Base-by-base conservation (phyloP, 345 rosid species). In the Citrus sinensis region DNA sequence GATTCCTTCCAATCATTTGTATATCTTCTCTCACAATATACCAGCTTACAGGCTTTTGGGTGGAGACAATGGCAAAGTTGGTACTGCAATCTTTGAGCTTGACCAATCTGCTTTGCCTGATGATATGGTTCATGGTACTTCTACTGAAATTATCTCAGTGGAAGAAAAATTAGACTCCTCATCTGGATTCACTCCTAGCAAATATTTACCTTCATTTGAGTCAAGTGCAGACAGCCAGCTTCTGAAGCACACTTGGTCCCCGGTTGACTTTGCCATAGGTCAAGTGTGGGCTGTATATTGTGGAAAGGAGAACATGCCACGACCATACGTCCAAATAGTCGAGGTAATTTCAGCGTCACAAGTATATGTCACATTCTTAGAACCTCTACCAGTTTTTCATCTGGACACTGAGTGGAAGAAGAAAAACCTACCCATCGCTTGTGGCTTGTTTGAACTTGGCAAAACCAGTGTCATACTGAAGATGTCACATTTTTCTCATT, bases 1-100 rank as follows among this genome's bases (percentile, higher is more conserved):
- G 20, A 75, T 75, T 61, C 78, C 78, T 75, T 30, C 78, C 29
- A 64, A 65, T 49, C 22, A 75, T n/a, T 49, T 42, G 71, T 64
- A 75, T 46, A 75, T 65, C 7, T 75, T 75, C 70, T 75, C 70
- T 29, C 78, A 75, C 49, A 65, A 65, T 32, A 63, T 75, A 19
- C 78, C 61, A 30, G 63, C 70, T 49, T 24, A 49, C 6, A 75
- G 61, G 62, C 62, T 75, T 29, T 30, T 75, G 40, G 78, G 70
- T 30, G 71, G 71, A 63, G 73, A 25, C 30, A 49, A 9, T 9
- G 60, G 54, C 2, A 27, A 51, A 70, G 14, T 49, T 39, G 71
- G 24, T 27, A 49, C 54, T 20, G 37, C 40, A 51, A 51, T 63
- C 62, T 75, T 75, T 40, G 78, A 64, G 61, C 71, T 75, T 22